Evolutionary conservation across 176 grass and related monocot species (phyloP).

Genomic region (Sorghum bicolor): Sorghum_bicolor_NCBIv3 NC_012876.2:795501-796000

Average conservation of each 20-base stretch:
- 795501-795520: conserved; percentile 1
- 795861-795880: background rate
- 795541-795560: background rate
- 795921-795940: too few species aligned
- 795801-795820: background rate
- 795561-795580: background rate
- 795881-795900: background rate
- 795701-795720: background rate
- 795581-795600: background rate
- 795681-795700: background rate
- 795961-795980: too few species aligned
- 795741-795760: background rate
- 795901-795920: too few species aligned
- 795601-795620: background rate
- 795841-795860: background rate
- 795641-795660: background rate
- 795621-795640: background rate
- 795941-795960: too few species aligned
- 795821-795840: background rate
- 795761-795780: background rate
- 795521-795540: conserved; percentile 5
- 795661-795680: too few species aligned
- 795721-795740: background rate
- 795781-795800: background rate
- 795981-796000: too few species aligned